Evolutionary conservation across 139 green algal genomes (phyloP), one percentile per base, ranked within the genome.

Genomic region (Chlorella sp.): DNA sequence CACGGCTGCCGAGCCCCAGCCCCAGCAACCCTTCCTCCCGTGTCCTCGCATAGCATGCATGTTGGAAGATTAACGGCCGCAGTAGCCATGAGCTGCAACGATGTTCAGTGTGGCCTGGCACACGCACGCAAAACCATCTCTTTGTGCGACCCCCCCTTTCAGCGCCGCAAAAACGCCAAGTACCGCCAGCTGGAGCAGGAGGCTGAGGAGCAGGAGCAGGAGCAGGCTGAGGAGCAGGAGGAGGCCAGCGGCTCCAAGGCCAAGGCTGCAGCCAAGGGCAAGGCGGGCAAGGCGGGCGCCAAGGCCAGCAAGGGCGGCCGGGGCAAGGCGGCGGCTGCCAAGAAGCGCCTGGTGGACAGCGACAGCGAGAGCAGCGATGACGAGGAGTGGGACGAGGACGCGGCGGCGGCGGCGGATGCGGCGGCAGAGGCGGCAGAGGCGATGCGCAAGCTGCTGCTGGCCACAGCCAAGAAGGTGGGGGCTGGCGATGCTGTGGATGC

Each of bases 401-500:
- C 67, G 44, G n/a, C 24, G 14, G 65, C 24, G 41, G n/a, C 67
- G 44, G n/a, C 24, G 20, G 80, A 24, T 24, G 65, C 43, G 32
- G 41, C 60, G 14, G 62, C 41, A 20, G 80, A 48, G 19, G 80
- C 80, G 5, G 65, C 43, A 32, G 65, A 24, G 28, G 80, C 80
- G 7, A 76, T 84, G 65, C 38, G 69, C 65, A 84, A 84, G 70
- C 70, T 82, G 60, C 74, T 83, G 74, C 82, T 86, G 46, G 67
- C 60, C 34, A 77, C 43, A 13, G 43, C 72, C 41, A 80, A 56
- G 32, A 80, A 80, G 73, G 81, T 70, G 81, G 26, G 60, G 16
- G 67, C 34, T 44, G 36, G 36, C 36, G 11, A 16, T 28, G 28
- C 34, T 28, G 62, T 16, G 62, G 62, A 11, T 34, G 60, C 20